phyloP scores from a whole-genome alignment of 768 basidiomycete genomes.

The Pholiota molesta region DNA sequence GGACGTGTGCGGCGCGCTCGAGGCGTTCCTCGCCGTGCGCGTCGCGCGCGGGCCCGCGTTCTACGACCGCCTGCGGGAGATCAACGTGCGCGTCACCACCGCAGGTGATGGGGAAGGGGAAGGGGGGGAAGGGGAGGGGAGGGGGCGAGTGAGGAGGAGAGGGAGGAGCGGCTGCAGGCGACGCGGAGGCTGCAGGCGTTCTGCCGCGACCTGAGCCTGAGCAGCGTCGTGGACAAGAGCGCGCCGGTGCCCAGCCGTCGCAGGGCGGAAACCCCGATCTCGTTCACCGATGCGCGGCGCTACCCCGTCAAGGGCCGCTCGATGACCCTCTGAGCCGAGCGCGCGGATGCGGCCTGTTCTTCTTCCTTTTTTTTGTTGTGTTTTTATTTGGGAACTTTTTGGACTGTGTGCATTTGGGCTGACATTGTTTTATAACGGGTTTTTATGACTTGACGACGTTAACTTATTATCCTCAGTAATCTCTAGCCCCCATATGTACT shows the following conservation, averaged over 20 bases:
- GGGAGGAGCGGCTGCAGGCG: background rate
- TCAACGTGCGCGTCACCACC: constrained; percentile 1
- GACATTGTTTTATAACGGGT: background rate
- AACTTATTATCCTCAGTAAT: background rate
- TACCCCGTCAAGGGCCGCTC: constrained; percentile 4
- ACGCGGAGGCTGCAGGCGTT: constrained; percentile 7
- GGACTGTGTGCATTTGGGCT: too few species aligned
- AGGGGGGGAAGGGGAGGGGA: too few species aligned
- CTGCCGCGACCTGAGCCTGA: constrained; percentile 14
- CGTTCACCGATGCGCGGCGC: constrained; percentile 3
- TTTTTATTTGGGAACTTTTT: too few species aligned
- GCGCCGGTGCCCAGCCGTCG: background rate
- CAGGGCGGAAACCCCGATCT: background rate
- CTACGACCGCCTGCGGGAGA: constrained; percentile 3
- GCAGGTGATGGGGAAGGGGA: background rate
- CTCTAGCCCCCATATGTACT: background rate
- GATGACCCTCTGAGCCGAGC: constrained; percentile 7
- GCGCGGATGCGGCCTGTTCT: too few species aligned
- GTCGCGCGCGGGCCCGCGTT: constrained; percentile 37
- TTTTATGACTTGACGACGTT: background rate
- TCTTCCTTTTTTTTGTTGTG: too few species aligned
- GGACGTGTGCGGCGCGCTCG: constrained; percentile 60
- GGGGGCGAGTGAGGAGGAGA: background rate
- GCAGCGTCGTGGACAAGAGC: constrained; percentile 7
- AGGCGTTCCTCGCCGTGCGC: constrained; percentile 57